These are phyloP conservation scores for Trichosporon sp. DNA, from an alignment of 1,284 basidiomycete genomes.

Conservation along the genomic window DNA sequence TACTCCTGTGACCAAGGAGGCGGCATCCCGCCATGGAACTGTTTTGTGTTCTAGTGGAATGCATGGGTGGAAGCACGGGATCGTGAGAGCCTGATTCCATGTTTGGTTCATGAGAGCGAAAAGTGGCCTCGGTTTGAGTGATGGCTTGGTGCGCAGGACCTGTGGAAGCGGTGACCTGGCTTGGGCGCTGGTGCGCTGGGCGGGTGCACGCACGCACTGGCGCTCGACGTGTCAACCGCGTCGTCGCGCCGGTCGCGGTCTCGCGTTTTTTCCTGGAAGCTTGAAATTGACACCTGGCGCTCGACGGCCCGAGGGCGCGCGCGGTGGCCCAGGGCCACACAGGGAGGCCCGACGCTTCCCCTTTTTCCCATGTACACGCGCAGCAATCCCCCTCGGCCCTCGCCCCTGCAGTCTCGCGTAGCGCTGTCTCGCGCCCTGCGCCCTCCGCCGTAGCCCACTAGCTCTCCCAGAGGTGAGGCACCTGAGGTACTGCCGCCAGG, in stretches of 20 bases:
- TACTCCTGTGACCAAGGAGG: not conserved
- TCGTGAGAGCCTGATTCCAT: not conserved
- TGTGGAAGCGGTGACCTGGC: no score
- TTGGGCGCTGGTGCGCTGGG: no score
- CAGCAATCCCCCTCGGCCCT: not conserved
- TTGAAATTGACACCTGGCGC: not conserved
- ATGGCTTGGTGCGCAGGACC: not conserved
- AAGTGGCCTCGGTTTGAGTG: not conserved
- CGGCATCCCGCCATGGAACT: not conserved
- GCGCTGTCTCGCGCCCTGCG: not conserved
- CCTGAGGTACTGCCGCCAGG: not conserved
- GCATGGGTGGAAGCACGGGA: not conserved
- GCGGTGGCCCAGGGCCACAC: not conserved
- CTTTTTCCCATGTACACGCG: slow-evolving; percentile 1
- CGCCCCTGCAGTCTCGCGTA: not conserved
- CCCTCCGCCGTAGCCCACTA: not conserved
- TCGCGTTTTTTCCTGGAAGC: not conserved
- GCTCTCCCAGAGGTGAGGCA: not conserved
- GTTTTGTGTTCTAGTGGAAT: not conserved
- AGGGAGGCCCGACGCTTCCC: not conserved
- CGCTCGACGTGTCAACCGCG: not conserved
- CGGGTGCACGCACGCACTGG: not conserved
- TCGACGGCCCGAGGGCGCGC: not conserved
- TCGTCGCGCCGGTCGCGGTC: not conserved
- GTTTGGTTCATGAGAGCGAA: not conserved